A percentile compares a stretch with the other conserved stretches of the same genome.
These are phyloP conservation scores for Fusarium sp. DNA, from an alignment of 2,329 filamentous ascomycete genomes.

Conservation along the genomic window DNA sequence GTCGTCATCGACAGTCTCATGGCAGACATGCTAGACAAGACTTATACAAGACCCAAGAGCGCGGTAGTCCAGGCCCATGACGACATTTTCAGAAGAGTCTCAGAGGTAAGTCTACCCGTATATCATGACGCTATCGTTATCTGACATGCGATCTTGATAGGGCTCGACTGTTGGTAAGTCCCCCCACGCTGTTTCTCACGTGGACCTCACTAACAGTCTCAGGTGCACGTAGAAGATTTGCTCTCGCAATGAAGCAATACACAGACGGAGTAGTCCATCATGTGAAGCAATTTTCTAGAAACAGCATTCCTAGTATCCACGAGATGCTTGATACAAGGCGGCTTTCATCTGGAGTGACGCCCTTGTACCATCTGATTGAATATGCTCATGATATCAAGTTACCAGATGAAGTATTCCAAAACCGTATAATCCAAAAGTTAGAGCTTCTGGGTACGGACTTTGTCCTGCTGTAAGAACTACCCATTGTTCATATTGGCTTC, in stretches of 20 bases:
- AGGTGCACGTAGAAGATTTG: background rate
- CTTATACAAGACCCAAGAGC: background rate
- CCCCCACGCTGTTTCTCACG: too few relatives aligned
- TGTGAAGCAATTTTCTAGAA: conserved; percentile 5
- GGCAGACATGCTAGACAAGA: conserved; percentile 6
- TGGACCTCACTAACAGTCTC: background rate
- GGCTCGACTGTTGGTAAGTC: too few relatives aligned
- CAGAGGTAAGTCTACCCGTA: background rate
- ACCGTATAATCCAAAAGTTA: background rate
- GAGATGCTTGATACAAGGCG: conserved; percentile 1
- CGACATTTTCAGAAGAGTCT: conserved; percentile 5
- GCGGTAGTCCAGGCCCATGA: conserved; percentile 15
- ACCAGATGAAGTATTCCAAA: background rate
- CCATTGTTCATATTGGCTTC: rapidly evolving
- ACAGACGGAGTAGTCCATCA: conserved; percentile 17
- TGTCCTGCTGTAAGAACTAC: background rate
- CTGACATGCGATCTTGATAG: too few relatives aligned
- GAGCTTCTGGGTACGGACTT: conserved; percentile 11
- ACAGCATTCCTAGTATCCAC: background rate
- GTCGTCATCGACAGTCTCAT: conserved; percentile 8
- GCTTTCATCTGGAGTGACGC: conserved; percentile 1
- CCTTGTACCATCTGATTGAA: conserved; percentile 7
- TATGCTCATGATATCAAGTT: conserved; percentile 5
- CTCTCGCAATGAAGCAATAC: conserved; percentile 7
- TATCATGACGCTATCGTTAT: rapidly evolving